A percentile compares a stretch with the other conserved stretches of the same genome.
Conservation (phyloP, 768 basidiomycete species). For the Suillus fuscotomentosus region DNA sequence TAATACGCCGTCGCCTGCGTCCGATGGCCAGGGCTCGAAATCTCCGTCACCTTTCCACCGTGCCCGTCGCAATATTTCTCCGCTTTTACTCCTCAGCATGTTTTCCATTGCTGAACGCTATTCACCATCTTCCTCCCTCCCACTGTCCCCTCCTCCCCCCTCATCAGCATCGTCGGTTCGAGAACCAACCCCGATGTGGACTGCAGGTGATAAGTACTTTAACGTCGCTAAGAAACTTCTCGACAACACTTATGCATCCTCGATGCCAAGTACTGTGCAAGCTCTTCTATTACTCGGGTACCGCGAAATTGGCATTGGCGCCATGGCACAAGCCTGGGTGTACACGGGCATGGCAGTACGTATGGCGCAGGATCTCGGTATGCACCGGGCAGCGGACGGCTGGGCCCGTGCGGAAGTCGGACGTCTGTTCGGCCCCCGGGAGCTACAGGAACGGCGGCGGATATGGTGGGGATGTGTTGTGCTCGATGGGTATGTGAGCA, state of each 20-base stretch:
- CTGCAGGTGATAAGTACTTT: constrained; percentile 73
- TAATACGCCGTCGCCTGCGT: constrained; percentile 32
- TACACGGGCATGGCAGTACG: constrained; percentile 86
- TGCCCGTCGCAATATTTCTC: constrained; percentile 49
- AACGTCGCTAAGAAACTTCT: constrained; percentile 65
- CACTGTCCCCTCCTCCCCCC: constrained; percentile 28
- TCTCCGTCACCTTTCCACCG: constrained; percentile 38
- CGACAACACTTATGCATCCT: constrained; percentile 66
- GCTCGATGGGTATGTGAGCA: constrained; percentile 77
- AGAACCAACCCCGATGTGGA: constrained; percentile 69
- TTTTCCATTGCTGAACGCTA: constrained; percentile 82
- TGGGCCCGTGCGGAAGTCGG: constrained; percentile 66
- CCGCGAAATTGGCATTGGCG: constrained; percentile 83
- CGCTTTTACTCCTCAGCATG: constrained; percentile 78
- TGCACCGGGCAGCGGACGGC: constrained; percentile 78
- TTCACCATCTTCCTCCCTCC: constrained; percentile 30
- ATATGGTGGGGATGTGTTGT: constrained; percentile 81
- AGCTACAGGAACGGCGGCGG: constrained; percentile 67
- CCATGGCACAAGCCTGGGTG: constrained; percentile 87
- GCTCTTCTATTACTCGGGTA: constrained; percentile 80
- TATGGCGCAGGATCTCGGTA: constrained; percentile 89
- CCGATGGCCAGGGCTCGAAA: constrained; percentile 18
- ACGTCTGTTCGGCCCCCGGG: constrained; percentile 53
- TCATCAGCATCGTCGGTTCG: constrained; percentile 34
- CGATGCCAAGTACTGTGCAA: constrained; percentile 73